A percentile compares a stretch with the other conserved stretches of the same genome.
Conservation (phyloP, 2,329 filamentous ascomycete genomes). For the Aspergillus oerlinghausenensis region DNA sequence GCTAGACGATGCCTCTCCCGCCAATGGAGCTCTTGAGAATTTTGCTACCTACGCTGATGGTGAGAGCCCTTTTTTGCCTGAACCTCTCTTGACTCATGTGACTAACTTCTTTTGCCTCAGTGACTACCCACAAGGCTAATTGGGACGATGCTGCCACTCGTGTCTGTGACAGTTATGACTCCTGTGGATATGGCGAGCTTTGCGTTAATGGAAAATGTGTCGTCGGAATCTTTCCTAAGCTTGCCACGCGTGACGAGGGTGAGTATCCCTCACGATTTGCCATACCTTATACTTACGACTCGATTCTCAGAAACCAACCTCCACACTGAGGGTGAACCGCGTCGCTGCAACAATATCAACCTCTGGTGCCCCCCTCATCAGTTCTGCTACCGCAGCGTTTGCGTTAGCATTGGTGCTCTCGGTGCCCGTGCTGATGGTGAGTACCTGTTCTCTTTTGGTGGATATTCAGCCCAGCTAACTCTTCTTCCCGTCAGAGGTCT, state of each 20-base stretch:
- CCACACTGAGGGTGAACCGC: background rate
- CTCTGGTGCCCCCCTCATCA: background rate
- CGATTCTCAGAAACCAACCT: background rate
- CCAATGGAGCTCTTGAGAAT: background rate
- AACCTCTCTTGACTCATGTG: background rate
- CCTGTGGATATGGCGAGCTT: background rate
- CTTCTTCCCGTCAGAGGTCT: background rate
- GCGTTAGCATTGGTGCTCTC: background rate
- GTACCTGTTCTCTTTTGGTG: background rate
- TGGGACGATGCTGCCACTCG: background rate
- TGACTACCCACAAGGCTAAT: background rate
- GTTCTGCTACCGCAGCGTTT: background rate
- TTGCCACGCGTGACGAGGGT: background rate
- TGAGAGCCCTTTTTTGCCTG: background rate
- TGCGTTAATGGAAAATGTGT: background rate
- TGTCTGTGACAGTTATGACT: fast-evolving
- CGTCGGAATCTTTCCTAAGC: background rate
- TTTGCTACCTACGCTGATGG: background rate
- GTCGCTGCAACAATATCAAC: background rate
- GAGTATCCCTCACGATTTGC: background rate
- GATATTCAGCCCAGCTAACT: background rate
- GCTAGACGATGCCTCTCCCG: background rate
- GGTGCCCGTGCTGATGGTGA: background rate
- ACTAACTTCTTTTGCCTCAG: background rate
- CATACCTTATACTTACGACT: background rate